Evolutionary conservation across 805 yeast species (phyloP), one percentile per base, ranked within the genome.

Genomic region (Wickerhamiella siamensis): DNA sequence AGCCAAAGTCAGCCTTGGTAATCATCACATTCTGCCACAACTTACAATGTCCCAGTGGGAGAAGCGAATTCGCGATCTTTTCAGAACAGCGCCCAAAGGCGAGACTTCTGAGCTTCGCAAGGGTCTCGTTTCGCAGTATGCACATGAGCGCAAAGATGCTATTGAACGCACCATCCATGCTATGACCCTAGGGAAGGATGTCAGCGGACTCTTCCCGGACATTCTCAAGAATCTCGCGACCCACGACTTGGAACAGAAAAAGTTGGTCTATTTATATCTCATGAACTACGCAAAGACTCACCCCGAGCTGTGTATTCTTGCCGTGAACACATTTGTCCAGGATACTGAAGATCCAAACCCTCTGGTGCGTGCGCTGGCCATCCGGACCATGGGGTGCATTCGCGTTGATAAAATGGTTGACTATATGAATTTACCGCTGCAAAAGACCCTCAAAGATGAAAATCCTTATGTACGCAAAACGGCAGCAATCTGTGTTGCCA

Each of bases 331-430:
- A 1, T 91, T 91, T 69, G 95, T 91, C 20, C 74, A 72, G 47
- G 99, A 91, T 63, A 77, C 95, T 2, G 94, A 83, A 57, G 97
- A 91, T 59, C 94, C 95, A 39, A 91, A 91, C 56, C 99, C 99
- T 1, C 70, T 93, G 52, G 87, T 91, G 20, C 71, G 97, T 42
- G 95, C 97, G 1, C 72, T 91, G 63, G 97, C 99, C 0, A 87
- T 91, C 45, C 74, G 98, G 56, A 91, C 99, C 10, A 91, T 91
- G 99, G 97, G 98, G 0, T 88, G 96, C 65, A 86, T 91, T 39
- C 69, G 97, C 36, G 97, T 91, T 16, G 94, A 83, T 56, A 87
- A 82, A 60, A 87, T 91, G 77, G 83, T 86, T 34, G 97, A 88
- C 57, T 91, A 91, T 58, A 75, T 91, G 77, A 91, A 84, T 48